phyloP scores from a whole-genome alignment of 306 rosid species.

The Dryas octopetala region DNA sequence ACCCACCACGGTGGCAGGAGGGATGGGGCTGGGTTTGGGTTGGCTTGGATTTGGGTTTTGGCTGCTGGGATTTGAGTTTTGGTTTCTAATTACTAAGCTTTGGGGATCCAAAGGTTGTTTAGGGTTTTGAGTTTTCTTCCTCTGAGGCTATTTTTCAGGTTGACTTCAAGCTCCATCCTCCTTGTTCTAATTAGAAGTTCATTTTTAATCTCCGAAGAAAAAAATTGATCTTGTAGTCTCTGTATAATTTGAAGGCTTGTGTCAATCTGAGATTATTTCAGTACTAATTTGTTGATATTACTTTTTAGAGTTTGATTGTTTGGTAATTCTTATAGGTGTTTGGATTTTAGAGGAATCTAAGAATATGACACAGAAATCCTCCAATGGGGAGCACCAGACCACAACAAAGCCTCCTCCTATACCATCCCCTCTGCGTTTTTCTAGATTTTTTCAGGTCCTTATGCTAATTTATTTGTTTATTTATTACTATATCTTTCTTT shows the following conservation, averaged over 20 bases:
- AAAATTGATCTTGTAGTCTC: not conserved
- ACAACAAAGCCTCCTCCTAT: constrained; percentile 64
- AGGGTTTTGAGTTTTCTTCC: constrained; percentile 41
- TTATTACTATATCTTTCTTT: not conserved
- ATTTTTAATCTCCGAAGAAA: not conserved
- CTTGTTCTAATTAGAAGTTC: constrained; percentile 10
- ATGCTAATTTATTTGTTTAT: not conserved
- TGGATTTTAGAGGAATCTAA: constrained; percentile 33
- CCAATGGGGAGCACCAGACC: constrained; percentile 52
- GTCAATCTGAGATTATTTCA: constrained; percentile 4
- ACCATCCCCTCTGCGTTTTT: constrained; percentile 87
- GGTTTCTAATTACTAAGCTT: constrained; percentile 28
- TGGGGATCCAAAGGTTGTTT: constrained; percentile 33
- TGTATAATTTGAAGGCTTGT: not conserved
- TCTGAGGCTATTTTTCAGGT: constrained; percentile 34
- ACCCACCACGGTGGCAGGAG: too few species aligned
- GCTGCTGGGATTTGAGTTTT: too few species aligned
- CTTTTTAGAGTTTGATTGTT: too few species aligned
- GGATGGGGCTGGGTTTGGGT: too few species aligned
- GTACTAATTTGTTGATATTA: not conserved
- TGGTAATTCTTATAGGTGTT: too few species aligned
- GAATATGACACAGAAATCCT: constrained; percentile 57
- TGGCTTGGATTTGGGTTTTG: too few species aligned
- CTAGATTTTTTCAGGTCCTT: constrained; percentile 80
- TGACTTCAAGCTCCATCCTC: constrained; percentile 13